These are phyloP conservation scores for Achlya hypogyna DNA, from an alignment of 352 stramenopile genomes.

Conservation along the genomic window DNA sequence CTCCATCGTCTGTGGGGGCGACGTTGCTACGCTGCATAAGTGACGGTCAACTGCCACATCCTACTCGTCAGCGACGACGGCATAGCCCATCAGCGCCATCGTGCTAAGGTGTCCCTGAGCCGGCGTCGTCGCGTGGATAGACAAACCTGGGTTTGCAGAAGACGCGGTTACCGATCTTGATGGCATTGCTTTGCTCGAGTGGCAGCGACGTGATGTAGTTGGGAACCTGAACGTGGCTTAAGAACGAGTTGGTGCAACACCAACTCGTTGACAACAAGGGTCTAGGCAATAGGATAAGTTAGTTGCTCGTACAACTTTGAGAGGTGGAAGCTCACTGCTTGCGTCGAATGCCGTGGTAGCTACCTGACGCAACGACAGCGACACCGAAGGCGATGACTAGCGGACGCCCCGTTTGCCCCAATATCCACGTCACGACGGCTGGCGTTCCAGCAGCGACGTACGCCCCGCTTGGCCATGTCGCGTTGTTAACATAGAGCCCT, in stretches of 20 bases:
- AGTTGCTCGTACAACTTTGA: background rate
- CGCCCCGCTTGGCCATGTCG: slow-evolving; percentile 7
- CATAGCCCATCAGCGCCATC: slow-evolving; percentile 7
- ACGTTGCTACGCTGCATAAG: background rate
- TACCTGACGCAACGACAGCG: background rate
- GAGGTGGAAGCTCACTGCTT: too few relatives aligned
- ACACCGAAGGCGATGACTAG: background rate
- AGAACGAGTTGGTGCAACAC: slow-evolving; percentile 17
- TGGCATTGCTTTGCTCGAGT: background rate
- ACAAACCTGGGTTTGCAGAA: slow-evolving; percentile 1
- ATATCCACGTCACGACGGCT: background rate
- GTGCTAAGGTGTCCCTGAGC: background rate
- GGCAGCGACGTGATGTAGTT: slow-evolving; percentile 13
- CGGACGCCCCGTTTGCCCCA: background rate
- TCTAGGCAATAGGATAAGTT: background rate
- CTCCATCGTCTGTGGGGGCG: background rate
- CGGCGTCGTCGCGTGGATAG: background rate
- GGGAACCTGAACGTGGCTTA: background rate
- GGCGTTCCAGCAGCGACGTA: slow-evolving; percentile 7
- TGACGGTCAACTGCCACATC: background rate
- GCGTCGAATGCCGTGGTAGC: too few relatives aligned
- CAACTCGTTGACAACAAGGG: background rate
- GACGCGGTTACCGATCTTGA: background rate
- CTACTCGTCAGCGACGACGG: background rate
- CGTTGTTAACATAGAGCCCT: slow-evolving; percentile 13